Base-by-base conservation (phyloP, 208 protist genomes). In the Acanthamoeba divionensis region DNA sequence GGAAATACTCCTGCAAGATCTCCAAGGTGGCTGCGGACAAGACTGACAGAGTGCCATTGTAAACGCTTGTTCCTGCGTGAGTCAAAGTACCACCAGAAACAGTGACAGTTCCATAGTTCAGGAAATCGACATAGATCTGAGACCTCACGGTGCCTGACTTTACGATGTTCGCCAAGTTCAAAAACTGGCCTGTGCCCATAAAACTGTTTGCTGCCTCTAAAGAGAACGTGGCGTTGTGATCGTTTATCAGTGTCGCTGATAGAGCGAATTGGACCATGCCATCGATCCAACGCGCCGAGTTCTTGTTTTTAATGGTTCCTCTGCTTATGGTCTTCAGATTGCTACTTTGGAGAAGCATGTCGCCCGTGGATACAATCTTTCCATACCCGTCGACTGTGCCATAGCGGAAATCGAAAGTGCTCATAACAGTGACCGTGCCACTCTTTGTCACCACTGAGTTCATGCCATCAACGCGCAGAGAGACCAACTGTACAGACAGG, bases 301-400 rank as follows among this genome's bases (percentile, higher is more conserved):
- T 83, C 52, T 24, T 44, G 50, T 83, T 83, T 7, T 6, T 21
- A 54, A 83, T n/a, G 15, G 47, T 36, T 10, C 57, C 50, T 15
- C 52, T 44, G 29, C 65, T 54, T 47, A 83, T 60, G 1, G 48
- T 57, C 18, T 15, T n/a, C 24, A 36, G 26, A 31, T n/a, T 83
- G 48, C 52, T 36, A 38, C 18, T 36, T 47, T 83, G 57, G 73
- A 83, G 73, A 36, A 65, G 65, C 9, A 83, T 24, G 15, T 47
- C 65, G 73, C 73, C 73, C 33, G 33, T 83, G 48, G 73, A 83
- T 47, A 83, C 33, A 13, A 83, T 36, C 12, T 3, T 8, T 33
- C 73, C 73, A 36, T 63, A 83, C 52, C 73, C 73, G 48, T 12
- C 33, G 31, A 83, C 48, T 29, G 73, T 83, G 50, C 73, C 73